Evolutionary conservation across 148 eudicot species (phyloP), one percentile per base, ranked within the genome.

Genomic region (Heliamphora exappendiculata): DNA sequence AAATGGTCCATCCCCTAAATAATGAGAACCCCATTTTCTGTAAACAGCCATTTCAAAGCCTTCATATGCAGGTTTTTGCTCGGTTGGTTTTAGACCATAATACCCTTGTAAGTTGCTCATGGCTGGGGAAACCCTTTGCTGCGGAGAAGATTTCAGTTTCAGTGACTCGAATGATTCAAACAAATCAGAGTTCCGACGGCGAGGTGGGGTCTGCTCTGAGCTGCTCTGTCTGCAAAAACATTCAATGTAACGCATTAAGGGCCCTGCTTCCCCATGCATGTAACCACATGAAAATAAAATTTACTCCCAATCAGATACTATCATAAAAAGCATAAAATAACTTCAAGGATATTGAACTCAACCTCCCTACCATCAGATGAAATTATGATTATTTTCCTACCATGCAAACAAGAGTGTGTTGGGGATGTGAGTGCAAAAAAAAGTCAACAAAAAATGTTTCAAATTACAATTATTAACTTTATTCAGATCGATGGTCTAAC

Each of bases 1-100:
- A 36, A 78, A 88, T n/a, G 84, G 75, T 31, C 81, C 91, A n/a
- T 86, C 85, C 68, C 83, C 88, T 67, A 83, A 59, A 62, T 80
- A 76, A 47, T 74, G 78, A 55, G 86, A 72, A 54, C 78, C 84
- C 42, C 87, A 87, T 81, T 87, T 90, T 41, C 67, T 81, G 77
- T 89, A 90, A 59, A 85, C 84, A 47, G 91, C 76, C 97, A 92
- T 94, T 85, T 94, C 92, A 77, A 80, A 89, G 76, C 93, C 93
- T 84, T 89, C 91, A 55, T 80, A 68, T 50, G 55, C 74, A 57
- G 55, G 55, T 74, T 70, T 87, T 54, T 59, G 50, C 14, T 79
- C 85, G 28, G 70, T 47, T 58, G 76, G 53, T 49, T 75, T 78
- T 70, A 88, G 91, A 36, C 96, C 93, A 71, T 94, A 92, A 76